Conservation (phyloP, 192 early-diverging fungal genomes). For the Podila clonocystis region DNA sequence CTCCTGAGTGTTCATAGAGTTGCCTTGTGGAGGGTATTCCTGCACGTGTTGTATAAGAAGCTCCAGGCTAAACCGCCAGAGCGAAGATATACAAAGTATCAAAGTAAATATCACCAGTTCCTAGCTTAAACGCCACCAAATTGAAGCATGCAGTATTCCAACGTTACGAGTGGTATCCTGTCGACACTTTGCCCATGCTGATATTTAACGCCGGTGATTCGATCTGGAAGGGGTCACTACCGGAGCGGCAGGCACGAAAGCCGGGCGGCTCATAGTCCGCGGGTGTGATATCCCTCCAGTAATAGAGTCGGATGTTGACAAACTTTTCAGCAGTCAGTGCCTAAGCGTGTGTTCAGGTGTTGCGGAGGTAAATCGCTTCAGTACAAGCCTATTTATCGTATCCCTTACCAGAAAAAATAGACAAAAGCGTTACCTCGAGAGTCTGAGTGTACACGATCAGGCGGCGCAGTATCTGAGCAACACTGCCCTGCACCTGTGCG, state of each 20-base stretch:
- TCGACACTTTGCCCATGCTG: constrained; percentile 56
- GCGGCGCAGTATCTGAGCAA: constrained; percentile 51
- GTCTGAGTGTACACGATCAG: constrained; percentile 63
- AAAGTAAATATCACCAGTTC: too few species aligned
- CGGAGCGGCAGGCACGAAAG: constrained; percentile 45
- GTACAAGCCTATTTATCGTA: too few species aligned
- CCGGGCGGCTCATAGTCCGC: constrained; percentile 63
- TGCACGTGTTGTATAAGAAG: too few species aligned
- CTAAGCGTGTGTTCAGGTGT: not conserved
- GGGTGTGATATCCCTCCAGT: constrained; percentile 65
- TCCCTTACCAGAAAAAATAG: too few species aligned
- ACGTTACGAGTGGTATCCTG: constrained; percentile 48
- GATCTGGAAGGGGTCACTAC: constrained; percentile 49
- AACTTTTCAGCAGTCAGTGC: not conserved
- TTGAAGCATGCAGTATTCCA: not conserved
- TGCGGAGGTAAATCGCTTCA: too few species aligned
- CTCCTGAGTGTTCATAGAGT: not conserved
- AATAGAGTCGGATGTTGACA: constrained; percentile 58
- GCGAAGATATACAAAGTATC: too few species aligned
- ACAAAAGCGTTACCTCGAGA: constrained; percentile 27
- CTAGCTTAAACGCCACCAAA: too few species aligned
- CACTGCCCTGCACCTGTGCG: constrained; percentile 51
- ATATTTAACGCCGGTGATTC: constrained; percentile 34
- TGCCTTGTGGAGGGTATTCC: too few species aligned
- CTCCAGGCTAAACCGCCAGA: too few species aligned